Base-by-base conservation (phyloP, 192 early-diverging fungal species). In the Dissophora globulifera region DNA sequence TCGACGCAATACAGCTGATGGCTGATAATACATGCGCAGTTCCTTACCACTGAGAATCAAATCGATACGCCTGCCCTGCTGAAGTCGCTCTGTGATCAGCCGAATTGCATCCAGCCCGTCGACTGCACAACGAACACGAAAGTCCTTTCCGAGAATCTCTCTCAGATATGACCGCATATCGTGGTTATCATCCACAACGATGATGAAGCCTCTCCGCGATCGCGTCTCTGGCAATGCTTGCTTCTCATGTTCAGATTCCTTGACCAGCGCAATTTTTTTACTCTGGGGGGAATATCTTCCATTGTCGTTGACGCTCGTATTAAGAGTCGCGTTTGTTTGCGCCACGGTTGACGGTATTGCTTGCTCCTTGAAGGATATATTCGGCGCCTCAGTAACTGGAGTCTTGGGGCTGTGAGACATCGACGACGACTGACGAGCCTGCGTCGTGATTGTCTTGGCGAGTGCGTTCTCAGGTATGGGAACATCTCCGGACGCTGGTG, bases 141-240 rank as follows among this genome's bases (percentile, higher is more conserved):
- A 81, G 26, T 78, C 59, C 48, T 67, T 71, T 20, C 46, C 76
- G 8, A 81, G 66, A 19, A 81, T 54, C 17, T 63, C 60, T 5
- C 31, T 32, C 12, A 81, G 59, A 47, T 81, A 75, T 0, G 71
- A 49, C 5, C 84, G 48, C 84, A 85, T 85, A 23, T 85, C 84
- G 23, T 61, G 61, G 42, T 83, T 85, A 51, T 85, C 84, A 38
- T 85, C 84, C 7, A 81, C 79, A 16, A 82, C 20, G 27, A 85
- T 38, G 5, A 83, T 83, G 20, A 51, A 78, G 9, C 61, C 22
- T 27, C 66, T 54, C 27, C 62, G n/a, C 7, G 67, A 55, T 20
- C n/a, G 12, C 2, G 45, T 20, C 23, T 10, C 19, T 9, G 49
- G 57, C 54, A 58, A 10, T 32, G 20, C 19, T 1, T 23, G 27